Conservation (phyloP, 106 monocot genomes). For the Allium fistulosum region DNA sequence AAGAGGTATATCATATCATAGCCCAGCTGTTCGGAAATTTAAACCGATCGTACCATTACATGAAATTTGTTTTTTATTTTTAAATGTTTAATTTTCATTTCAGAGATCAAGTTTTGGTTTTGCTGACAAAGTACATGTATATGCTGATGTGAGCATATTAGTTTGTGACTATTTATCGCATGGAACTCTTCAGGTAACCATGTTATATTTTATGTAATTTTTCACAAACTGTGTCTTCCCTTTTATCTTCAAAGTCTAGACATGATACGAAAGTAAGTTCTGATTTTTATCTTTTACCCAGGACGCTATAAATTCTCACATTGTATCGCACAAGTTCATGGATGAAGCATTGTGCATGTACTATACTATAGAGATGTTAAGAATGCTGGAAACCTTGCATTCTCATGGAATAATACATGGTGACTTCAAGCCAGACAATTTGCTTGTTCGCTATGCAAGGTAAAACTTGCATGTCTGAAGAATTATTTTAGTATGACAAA, state of each 20-base stretch:
- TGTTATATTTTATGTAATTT: too few species aligned
- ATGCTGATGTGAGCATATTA: slow-evolving; percentile 72
- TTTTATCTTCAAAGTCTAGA: not conserved
- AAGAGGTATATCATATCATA: slow-evolving; percentile 37
- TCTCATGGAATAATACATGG: slow-evolving; percentile 82
- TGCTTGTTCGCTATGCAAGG: slow-evolving; percentile 83
- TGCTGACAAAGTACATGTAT: slow-evolving; percentile 66
- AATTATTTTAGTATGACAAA: not conserved
- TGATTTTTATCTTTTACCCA: slow-evolving; percentile 10
- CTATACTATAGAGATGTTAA: slow-evolving; percentile 88
- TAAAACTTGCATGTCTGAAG: slow-evolving; percentile 16
- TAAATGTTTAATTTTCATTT: slow-evolving; percentile 6
- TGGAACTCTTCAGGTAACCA: slow-evolving; percentile 87
- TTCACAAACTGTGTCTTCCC: not conserved
- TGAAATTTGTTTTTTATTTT: not conserved
- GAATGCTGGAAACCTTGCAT: slow-evolving; percentile 77
- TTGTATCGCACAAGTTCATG: slow-evolving; percentile 59
- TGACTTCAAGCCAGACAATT: slow-evolving; percentile 96
- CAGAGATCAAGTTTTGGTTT: slow-evolving; percentile 90
- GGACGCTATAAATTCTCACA: slow-evolving; percentile 93
- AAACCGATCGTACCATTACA: not conserved
- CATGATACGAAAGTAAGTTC: too few species aligned
- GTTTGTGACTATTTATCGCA: slow-evolving; percentile 66
- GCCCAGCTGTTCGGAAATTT: not conserved
- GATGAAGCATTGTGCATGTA: slow-evolving; percentile 88